Evolutionary conservation across 768 basidiomycete species (phyloP), one percentile per base, ranked within the genome.

Genomic region (Tylopilus balloui): DNA sequence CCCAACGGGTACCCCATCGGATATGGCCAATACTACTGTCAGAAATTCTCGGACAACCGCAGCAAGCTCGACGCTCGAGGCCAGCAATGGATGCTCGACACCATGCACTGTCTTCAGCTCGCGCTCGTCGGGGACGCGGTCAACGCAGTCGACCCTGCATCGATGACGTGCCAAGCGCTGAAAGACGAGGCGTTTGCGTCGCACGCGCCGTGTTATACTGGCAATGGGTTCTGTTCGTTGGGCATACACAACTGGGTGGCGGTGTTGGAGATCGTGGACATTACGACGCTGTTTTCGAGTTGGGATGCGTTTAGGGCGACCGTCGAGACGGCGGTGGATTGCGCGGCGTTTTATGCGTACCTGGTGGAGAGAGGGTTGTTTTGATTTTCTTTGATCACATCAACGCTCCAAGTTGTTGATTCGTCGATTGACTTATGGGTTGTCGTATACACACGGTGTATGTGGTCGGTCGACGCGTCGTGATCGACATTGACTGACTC

Each of bases 41-140:
- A 57, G 31, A 71, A 66, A 14, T 77, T 77, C 59, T 58, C 58
- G 12, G 54, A 57, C 19, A 43, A 67, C 11, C 64, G 65, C 12
- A 42, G 29, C 15, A 20, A 56, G 36, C 61, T 78, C 11, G 67
- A 67, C 23, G 14, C 59, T 0, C 38, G 28, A 5, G 76, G 76
- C 0, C 67, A 73, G 47, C 59, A 53, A 32, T 78, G 76, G 76
- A 70, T 78, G 68, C 29, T 71, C 29, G 58, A 65, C 28, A 73
- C 72, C 14, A 75, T 78, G 75, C 68, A 69, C 42, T 78, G 77
- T 47, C 66, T 78, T 8, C 76, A 77, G 50, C 52, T 50, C 0
- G 68, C 65, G 3, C 67, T 78, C 19, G 70, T 77, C 3, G 66
- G 66, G 1, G 70, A 73, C 20, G 58, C 61, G 6, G 47, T 62